Evolutionary conservation across 306 rosid species (phyloP).

Genomic region (Begonia masoniana): DNA sequence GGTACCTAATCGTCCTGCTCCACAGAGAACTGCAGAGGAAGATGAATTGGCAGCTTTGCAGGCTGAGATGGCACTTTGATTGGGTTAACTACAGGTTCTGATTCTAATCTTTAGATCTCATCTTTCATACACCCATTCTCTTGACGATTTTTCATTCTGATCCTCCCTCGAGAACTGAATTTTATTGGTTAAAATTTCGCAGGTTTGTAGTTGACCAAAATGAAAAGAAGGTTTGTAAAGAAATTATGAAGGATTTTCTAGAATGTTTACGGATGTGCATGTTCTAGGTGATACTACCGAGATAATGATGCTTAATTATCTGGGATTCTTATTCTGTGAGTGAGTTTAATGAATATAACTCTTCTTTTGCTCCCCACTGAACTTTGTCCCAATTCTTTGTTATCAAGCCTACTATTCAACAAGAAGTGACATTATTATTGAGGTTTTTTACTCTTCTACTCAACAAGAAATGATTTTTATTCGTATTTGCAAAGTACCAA

Average conservation of each 20-base stretch:
- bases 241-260: slow-evolving; percentile 14
- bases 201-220: slow-evolving; percentile 19
- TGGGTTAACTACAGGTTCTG: too few species aligned
- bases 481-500: too few species aligned
- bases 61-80: slow-evolving; percentile 82
- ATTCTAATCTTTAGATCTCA: too few species aligned
- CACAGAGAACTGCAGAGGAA: slow-evolving; percentile 62
- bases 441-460: too few species aligned
- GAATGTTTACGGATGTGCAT: slow-evolving; percentile 6
- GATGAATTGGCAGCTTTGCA: slow-evolving; percentile 87
- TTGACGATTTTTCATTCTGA: too few species aligned
- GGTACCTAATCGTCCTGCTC: slow-evolving; percentile 48
- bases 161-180: slow-evolving; percentile 2
- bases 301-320: slow-evolving; percentile 5
- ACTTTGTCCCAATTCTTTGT: too few species aligned
- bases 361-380: not conserved
- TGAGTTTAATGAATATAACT: not conserved
- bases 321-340: not conserved
- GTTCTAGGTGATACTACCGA: slow-evolving; percentile 14
- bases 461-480: too few species aligned
- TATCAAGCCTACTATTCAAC: too few species aligned
- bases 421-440: too few species aligned
- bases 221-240: slow-evolving; percentile 23
- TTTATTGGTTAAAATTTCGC: slow-evolving; percentile 23
- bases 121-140: not conserved